Evolutionary conservation across 2,329 filamentous ascomycete species (phyloP).

Genomic region (Diplodia scrobiculata): DNA sequence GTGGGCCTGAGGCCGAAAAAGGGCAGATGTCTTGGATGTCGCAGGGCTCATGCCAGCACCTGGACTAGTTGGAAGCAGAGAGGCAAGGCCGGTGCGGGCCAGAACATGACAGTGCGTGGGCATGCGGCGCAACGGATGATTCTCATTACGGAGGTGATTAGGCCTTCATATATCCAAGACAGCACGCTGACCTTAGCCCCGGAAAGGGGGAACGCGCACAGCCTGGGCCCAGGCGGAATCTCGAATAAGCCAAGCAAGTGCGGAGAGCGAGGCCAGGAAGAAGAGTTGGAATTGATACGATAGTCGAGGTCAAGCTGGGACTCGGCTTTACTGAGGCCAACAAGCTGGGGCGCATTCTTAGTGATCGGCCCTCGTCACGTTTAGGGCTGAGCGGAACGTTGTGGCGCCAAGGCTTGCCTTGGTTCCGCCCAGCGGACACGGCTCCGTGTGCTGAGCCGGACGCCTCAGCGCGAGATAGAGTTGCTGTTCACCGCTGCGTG

Average conservation of each 20-base stretch:
- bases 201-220: slow-evolving; percentile 2
- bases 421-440: not conserved
- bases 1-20: slow-evolving; percentile 5
- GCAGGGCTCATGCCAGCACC: slow-evolving; percentile 11
- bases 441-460: not conserved
- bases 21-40: slow-evolving; percentile 16
- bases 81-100: slow-evolving; percentile 9
- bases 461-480: too few relatives aligned
- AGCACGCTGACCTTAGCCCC: slow-evolving; percentile 8
- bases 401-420: slow-evolving; percentile 1
- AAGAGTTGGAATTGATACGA: not conserved
- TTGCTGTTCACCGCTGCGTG: slow-evolving; percentile 2
- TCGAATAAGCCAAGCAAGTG: not conserved
- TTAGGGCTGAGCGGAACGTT: slow-evolving; percentile 19
- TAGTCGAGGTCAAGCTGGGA: not conserved
- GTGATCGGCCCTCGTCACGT: slow-evolving; percentile 5
- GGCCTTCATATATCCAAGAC: slow-evolving; percentile 23
- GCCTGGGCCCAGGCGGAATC: not conserved
- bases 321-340: not conserved
- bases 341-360: not conserved
- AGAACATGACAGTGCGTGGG: slow-evolving; percentile 3
- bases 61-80: not conserved
- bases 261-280: not conserved
- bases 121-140: slow-evolving; percentile 1
- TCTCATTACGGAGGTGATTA: slow-evolving; percentile 22